Percentiles rank a stretch among this genome's conserved stretches.
Conservation (phyloP, 176 grass and related monocot species). For the Avena sativa region DNA sequence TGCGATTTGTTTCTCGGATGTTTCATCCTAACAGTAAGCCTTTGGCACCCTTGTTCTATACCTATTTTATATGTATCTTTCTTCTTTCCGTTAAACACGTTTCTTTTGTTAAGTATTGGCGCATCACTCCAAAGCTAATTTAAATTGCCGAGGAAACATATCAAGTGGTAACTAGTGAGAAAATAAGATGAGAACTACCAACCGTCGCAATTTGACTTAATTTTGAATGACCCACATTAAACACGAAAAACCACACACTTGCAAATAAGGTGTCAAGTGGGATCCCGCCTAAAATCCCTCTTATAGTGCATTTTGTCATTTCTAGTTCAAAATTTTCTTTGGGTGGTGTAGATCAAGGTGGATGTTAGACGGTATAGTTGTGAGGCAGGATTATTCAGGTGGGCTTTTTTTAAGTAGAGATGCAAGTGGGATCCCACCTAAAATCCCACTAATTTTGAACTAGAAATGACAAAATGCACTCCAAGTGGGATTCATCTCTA, state of each 20-base stretch:
- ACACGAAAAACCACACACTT: neutral
- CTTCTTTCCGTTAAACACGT: neutral
- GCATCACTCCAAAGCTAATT: neutral
- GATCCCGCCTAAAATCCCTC: too few relatives aligned
- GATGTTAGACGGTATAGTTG: neutral
- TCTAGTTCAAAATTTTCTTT: neutral
- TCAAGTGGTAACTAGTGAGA: neutral
- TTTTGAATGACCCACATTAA: neutral
- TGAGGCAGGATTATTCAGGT: neutral
- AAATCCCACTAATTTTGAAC: too few relatives aligned
- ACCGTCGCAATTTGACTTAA: neutral
- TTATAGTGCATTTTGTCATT: too few relatives aligned
- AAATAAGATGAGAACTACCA: slow-evolving; percentile 6
- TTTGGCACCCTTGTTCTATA: neutral
- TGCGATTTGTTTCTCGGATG: slow-evolving; percentile 63
- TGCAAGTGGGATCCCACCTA: too few relatives aligned
- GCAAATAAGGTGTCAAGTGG: too few relatives aligned
- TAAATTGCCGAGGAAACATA: neutral
- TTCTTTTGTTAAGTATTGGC: neutral
- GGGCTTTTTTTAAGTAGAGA: neutral
- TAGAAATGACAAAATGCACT: too few relatives aligned
- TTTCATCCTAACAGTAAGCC: slow-evolving; percentile 62
- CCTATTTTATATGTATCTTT: neutral
- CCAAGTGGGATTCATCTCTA: too few relatives aligned
- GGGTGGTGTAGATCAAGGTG: neutral